phyloP scores from a whole-genome alignment of 2,329 filamentous ascomycete genomes.

The Botryotinia convoluta region DNA sequence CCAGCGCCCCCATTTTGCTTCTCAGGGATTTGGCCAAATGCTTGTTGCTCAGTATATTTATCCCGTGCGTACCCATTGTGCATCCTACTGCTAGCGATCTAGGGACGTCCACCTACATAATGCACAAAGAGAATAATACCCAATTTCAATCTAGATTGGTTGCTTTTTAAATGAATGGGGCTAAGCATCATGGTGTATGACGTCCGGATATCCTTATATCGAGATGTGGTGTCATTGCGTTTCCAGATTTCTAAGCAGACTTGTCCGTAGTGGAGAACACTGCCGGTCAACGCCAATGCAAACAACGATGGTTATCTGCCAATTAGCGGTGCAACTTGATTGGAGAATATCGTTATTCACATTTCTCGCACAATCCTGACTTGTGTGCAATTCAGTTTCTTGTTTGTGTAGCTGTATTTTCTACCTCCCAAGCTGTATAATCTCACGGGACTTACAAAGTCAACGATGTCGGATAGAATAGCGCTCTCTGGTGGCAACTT shows the following conservation, averaged over 20 bases:
- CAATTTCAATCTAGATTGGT: too few relatives aligned
- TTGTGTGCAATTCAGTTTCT: not conserved
- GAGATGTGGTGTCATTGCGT: not conserved
- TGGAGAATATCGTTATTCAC: not conserved
- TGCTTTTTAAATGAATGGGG: not conserved
- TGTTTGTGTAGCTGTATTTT: not conserved
- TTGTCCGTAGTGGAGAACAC: not conserved
- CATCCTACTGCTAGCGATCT: too few relatives aligned
- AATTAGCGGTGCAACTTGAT: not conserved
- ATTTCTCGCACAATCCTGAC: not conserved
- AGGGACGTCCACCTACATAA: too few relatives aligned
- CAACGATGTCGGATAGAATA: not conserved
- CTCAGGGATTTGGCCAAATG: too few relatives aligned
- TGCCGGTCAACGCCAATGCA: not conserved
- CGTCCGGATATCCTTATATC: not conserved
- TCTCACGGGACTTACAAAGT: not conserved
- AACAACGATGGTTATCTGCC: not conserved
- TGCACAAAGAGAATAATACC: too few relatives aligned
- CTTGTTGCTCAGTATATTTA: too few relatives aligned
- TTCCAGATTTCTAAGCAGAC: not conserved
- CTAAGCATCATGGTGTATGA: not conserved
- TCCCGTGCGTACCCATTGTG: too few relatives aligned
- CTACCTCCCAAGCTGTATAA: not conserved
- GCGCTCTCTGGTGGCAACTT: slow-evolving; percentile 8
- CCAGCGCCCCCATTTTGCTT: too few relatives aligned